phyloP scores from a whole-genome alignment of 1,139 yeast species.

The Geotrichum klebahnii region DNA sequence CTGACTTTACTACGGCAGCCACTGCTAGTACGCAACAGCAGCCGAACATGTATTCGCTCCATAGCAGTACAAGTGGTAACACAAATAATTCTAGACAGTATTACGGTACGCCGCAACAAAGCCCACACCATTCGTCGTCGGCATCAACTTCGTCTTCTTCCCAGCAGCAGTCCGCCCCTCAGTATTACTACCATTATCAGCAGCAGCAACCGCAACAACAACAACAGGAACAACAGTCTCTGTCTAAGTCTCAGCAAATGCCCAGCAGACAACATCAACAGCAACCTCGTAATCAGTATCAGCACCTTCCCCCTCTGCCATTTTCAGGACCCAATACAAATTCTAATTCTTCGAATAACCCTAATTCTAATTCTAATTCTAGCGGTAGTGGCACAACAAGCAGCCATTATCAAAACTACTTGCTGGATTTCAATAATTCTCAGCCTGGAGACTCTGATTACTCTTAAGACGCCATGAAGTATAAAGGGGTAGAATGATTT shows the following conservation, averaged over 20 bases:
- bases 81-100: background rate
- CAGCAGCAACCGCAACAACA: conserved; percentile 9
- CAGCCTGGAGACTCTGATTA: conserved; percentile 3
- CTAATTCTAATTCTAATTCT: background rate
- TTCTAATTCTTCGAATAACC: background rate
- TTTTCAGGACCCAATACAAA: background rate
- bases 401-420: background rate
- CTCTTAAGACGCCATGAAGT: background rate
- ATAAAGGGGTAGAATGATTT: too few relatives aligned
- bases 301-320: conserved; percentile 4
- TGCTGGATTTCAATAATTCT: conserved; percentile 3
- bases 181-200: background rate
- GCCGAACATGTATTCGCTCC: background rate
- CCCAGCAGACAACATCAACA: background rate
- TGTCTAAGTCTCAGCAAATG: too few relatives aligned
- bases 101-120: background rate
- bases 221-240: conserved; percentile 6
- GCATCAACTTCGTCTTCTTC: background rate
- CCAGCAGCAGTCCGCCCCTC: background rate
- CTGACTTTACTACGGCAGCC: conserved; percentile 1
- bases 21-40: conserved; percentile 1
- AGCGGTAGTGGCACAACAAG: background rate
- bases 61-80: background rate
- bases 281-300: conserved; percentile 7
- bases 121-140: background rate